A percentile compares a stretch with the other conserved stretches of the same genome.
Evolutionary conservation across 306 rosid species (phyloP).

Genomic region (Trichosanthes cucumerina): DNA sequence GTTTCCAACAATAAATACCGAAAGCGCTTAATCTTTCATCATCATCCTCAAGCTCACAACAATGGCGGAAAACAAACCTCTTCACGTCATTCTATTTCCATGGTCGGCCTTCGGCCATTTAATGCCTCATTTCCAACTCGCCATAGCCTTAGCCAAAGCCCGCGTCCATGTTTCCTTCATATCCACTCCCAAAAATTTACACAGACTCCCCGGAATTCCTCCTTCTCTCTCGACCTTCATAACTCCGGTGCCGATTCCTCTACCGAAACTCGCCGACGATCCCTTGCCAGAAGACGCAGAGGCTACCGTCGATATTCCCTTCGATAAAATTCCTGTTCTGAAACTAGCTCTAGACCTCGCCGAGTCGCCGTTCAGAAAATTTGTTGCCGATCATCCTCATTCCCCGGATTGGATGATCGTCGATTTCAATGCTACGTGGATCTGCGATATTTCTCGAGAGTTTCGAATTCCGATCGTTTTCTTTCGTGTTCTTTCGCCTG

Average conservation of each 20-base stretch:
- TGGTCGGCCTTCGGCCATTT: constrained; percentile 23
- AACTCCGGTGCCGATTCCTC: not conserved
- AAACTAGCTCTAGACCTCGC: constrained; percentile 3
- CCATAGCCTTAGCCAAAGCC: constrained; percentile 13
- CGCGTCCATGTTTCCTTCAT: constrained; percentile 17
- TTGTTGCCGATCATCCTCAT: not conserved
- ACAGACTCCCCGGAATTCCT: constrained; percentile 14
- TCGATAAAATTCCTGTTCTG: not conserved
- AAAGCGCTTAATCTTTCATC: not conserved
- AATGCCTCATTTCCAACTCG: constrained; percentile 3
- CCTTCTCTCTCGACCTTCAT: not conserved
- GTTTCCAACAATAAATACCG: not conserved
- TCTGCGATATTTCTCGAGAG: not conserved
- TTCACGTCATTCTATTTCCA: constrained; percentile 13
- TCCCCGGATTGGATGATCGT: constrained; percentile 13
- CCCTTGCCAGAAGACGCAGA: constrained; percentile 17
- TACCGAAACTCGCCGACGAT: not conserved
- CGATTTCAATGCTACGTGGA: constrained; percentile 16
- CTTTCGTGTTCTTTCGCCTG: constrained; percentile 1
- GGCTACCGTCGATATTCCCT: constrained; percentile 11
- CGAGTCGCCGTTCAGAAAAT: not conserved
- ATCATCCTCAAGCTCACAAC: not conserved
- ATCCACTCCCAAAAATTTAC: constrained; percentile 15
- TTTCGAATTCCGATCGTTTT: not conserved
- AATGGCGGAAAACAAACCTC: constrained; percentile 2